Evolutionary conservation across 768 basidiomycete species (phyloP), one percentile per base, ranked within the genome.

Genomic region (Lyophyllum shimeji): DNA sequence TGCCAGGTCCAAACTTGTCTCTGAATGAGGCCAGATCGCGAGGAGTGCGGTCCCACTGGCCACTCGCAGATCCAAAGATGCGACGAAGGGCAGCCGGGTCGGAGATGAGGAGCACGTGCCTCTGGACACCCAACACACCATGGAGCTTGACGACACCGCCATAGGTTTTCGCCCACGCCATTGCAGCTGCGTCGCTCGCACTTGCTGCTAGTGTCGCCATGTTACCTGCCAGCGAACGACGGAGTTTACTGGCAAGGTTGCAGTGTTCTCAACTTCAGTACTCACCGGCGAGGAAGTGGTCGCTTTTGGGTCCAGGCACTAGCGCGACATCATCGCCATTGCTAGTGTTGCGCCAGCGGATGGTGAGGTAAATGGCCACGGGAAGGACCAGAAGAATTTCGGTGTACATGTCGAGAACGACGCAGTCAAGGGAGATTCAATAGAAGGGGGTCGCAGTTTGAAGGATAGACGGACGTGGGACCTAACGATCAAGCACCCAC

Each of bases 81-180:
- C 52, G 52, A 3, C 52, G 52, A 31, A 53, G 52, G 11, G 52
- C 52, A 21, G 52, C 23, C 27, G 52, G 52, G 25, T 53, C 52
- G 17, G 52, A 53, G 1, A 53, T 27, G 12, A 53, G 52, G 52
- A 53, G 52, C 6, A 46, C 52, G 46, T 53, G 52, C 13, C 52
- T 45, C 13, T 46, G 52, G 27, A 53, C 52, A 20, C 52, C 52
- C 27, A 53, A 45, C 13, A 53, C 52, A n/a, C 52, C 52, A 20
- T 53, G 52, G 40, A 53, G 52, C 44, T 53, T 53, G 7, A 39
- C 33, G 34, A 53, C 52, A 8, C 52, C 52, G 45, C 52, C 52
- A 27, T 53, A 53, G 13, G 29, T n/a, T 24, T 53, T 53, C 21
- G 52, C 33, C 52, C 52, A 53, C n/a, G 17, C 31, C 17, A 53